Percentiles rank a stretch among this genome's conserved stretches.
Conservation (phyloP, 2,329 filamentous ascomycete genomes). For the Phyllosticta paracitricarpa region DNA sequence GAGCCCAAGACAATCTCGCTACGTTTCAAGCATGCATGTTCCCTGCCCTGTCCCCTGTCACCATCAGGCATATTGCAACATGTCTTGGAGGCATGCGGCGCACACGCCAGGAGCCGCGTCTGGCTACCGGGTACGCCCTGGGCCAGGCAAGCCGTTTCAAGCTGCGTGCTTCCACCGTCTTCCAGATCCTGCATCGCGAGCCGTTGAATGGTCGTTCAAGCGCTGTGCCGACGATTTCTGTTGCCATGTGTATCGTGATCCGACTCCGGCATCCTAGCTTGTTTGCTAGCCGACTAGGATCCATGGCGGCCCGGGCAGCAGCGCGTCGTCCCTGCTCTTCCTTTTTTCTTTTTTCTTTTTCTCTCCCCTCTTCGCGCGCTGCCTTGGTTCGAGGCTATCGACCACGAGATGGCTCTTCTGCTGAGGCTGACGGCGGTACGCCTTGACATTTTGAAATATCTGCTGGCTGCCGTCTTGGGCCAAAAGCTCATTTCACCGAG, state of each 20-base stretch:
- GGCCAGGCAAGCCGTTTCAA: conserved; percentile 8
- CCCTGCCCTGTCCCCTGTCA: conserved; percentile 3
- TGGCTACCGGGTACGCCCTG: conserved; percentile 8
- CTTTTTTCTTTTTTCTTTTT: background rate
- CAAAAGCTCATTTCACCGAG: conserved; percentile 3
- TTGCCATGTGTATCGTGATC: background rate
- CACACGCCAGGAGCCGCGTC: conserved; percentile 6
- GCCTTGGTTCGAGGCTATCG: background rate
- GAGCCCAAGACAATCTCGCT: conserved; percentile 10
- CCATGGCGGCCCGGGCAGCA: background rate
- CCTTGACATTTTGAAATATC: conserved; percentile 4
- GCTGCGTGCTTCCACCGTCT: conserved; percentile 6
- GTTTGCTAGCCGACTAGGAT: background rate
- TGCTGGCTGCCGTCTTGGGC: conserved; percentile 5
- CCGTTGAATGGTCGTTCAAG: conserved; percentile 8
- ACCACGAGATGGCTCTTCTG: conserved; percentile 1
- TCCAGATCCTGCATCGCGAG: conserved; percentile 3
- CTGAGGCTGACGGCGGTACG: conserved; percentile 1
- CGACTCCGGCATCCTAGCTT: background rate
- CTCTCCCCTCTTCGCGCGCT: background rate
- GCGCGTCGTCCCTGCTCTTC: background rate
- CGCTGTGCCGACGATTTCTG: background rate
- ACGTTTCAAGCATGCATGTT: conserved; percentile 6
- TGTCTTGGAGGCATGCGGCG: conserved; percentile 10
- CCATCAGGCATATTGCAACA: conserved; percentile 7